These are phyloP conservation scores for Hymenoscyphus repandus DNA, from an alignment of 2,329 filamentous ascomycete species.

Conservation along the genomic window DNA sequence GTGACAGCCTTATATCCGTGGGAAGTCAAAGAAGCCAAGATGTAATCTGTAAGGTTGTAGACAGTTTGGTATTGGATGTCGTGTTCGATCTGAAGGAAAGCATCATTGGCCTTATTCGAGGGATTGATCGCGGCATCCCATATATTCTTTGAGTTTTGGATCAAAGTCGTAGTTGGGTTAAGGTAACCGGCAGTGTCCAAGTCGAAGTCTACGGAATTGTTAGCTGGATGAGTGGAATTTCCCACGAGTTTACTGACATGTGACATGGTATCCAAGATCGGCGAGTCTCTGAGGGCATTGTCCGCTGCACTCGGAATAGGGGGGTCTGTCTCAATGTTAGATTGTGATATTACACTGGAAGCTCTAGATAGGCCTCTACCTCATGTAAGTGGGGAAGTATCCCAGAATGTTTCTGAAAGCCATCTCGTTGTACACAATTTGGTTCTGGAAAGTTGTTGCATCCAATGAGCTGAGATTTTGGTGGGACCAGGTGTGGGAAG, in stretches of 20 bases:
- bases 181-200: slow-evolving; percentile 47
- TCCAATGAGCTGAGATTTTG: slow-evolving; percentile 41
- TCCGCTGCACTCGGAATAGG: slow-evolving; percentile 40
- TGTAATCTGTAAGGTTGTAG: slow-evolving; percentile 33
- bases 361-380: slow-evolving; percentile 1
- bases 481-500: slow-evolving; percentile 53
- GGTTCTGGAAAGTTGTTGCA: slow-evolving; percentile 38
- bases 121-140: slow-evolving; percentile 18
- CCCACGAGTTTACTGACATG: slow-evolving; percentile 26
- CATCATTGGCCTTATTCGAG: slow-evolving; percentile 15
- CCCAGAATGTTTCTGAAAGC: slow-evolving; percentile 50
- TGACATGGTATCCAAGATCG: slow-evolving; percentile 42
- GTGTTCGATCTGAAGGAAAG: slow-evolving; percentile 46
- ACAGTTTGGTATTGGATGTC: slow-evolving; percentile 36
- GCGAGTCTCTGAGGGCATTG: slow-evolving; percentile 34
- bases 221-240: background rate
- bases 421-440: slow-evolving; percentile 50
- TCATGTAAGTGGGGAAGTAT: slow-evolving; percentile 50
- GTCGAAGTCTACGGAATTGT: slow-evolving; percentile 25
- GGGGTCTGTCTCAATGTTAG: slow-evolving; percentile 25
- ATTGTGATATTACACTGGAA: background rate
- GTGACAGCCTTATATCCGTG: slow-evolving; percentile 38
- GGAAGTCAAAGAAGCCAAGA: slow-evolving; percentile 31
- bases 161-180: slow-evolving; percentile 37
- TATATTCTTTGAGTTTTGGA: slow-evolving; percentile 43